Evolutionary conservation across 2,329 filamentous ascomycete genomes (phyloP), one percentile per base, ranked within the genome.

Genomic region (Teratosphaeria nubilosa): DNA sequence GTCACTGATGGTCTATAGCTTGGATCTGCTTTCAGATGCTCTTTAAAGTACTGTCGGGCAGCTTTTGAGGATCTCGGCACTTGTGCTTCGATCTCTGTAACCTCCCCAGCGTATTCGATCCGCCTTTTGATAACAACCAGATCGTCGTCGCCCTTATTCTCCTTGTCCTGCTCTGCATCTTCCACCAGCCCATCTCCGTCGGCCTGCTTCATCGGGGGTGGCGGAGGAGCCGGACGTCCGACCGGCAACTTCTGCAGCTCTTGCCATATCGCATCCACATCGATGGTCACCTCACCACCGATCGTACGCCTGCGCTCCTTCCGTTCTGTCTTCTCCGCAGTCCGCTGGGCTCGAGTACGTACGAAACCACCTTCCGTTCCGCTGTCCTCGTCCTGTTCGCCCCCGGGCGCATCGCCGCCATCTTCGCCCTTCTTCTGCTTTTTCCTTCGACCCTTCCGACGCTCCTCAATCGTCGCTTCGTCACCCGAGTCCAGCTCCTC

Each of bases 51-150:
- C 11, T 78, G 73, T 60, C 77, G 77, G 10, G 80, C 82, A 67
- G 82, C 81, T 27, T 80, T 79, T 1, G 80, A 82, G 53, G 76
- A 72, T 60, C 76, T 79, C 11, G 75, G 75, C 1, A 83, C 80
- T 3, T 73, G 68, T 64, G 82, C 82, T 58, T 80, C 76, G 59
- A 82, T 77, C 3, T 78, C 79, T 58, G 78, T 78, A 53, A 76
- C 73, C 65, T 82, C 78, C 52, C 81, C 81, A 1, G 81, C 81
- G 64, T 82, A 83, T 56, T 78, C 78, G 68, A 82, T 82, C n/a
- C 75, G 80, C 30, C 79, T 76, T 62, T 77, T 80, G 64, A 83
- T 83, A 48, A 76, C 80, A 58, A 83, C 75, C 64, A 76, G 76
- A 56, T 80, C 75, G 53, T 80, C 75, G 9, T 56, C 41, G 30